Evolutionary conservation across 805 yeast genomes (phyloP).

Genomic region (Kuraishia hungarica): DNA sequence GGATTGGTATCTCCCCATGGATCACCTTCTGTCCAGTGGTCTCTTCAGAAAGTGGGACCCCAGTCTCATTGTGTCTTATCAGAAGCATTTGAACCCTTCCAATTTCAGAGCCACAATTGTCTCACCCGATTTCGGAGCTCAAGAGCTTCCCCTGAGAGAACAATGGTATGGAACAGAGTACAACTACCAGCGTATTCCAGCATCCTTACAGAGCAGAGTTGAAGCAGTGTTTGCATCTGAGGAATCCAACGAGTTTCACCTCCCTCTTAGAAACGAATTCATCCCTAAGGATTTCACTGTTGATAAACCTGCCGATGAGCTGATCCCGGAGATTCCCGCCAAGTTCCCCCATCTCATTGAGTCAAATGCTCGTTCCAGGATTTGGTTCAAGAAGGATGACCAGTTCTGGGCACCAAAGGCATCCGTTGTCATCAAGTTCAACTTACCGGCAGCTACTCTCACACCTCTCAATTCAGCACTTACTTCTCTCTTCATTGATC

Average conservation of each 20-base stretch:
- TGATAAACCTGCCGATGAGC: conserved; percentile 22
- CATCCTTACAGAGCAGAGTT: not conserved
- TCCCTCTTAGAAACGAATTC: conserved; percentile 73
- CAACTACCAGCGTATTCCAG: conserved; percentile 30
- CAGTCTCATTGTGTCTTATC: conserved; percentile 38
- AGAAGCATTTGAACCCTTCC: conserved; percentile 38
- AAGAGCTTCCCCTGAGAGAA: conserved; percentile 38
- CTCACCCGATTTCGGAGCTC: conserved; percentile 42
- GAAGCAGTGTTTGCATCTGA: not conserved
- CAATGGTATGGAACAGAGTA: conserved; percentile 92
- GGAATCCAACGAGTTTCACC: conserved; percentile 29
- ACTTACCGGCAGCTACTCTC: conserved; percentile 52
- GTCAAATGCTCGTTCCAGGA: conserved; percentile 38
- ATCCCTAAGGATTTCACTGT: conserved; percentile 75
- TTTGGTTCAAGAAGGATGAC: conserved; percentile 91
- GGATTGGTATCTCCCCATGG: conserved; percentile 47
- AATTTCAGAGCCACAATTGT: conserved; percentile 56
- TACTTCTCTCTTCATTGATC: conserved; percentile 56
- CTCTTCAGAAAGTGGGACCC: conserved; percentile 55
- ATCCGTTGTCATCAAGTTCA: conserved; percentile 52
- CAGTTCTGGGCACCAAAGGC: conserved; percentile 86
- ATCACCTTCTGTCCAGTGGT: conserved; percentile 47
- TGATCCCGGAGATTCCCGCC: conserved; percentile 26
- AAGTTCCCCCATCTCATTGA: conserved; percentile 57
- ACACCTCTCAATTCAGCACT: conserved; percentile 52